A percentile compares a stretch with the other conserved stretches of the same genome.
Evolutionary conservation across 139 green algal species (phyloP).

Genomic region (Chlorella sp.): DNA sequence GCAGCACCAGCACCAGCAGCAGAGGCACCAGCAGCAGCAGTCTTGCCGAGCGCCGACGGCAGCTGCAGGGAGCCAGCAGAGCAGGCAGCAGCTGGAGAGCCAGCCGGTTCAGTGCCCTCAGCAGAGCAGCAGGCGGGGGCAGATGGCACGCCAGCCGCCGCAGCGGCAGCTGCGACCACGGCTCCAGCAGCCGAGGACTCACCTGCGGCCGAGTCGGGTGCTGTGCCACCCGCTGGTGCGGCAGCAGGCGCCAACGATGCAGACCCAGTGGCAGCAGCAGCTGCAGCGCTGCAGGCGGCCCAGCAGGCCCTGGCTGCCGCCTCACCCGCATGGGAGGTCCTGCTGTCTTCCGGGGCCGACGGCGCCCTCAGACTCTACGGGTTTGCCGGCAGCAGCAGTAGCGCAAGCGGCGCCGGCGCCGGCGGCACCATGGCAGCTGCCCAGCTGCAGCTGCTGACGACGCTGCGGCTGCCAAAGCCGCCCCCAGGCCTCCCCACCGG

Average conservation of each 20-base stretch:
- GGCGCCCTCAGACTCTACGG: neutral
- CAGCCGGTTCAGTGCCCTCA: neutral
- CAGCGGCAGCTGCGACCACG: neutral
- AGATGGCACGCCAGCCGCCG: neutral
- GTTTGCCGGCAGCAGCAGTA: neutral
- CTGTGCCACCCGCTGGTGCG: neutral
- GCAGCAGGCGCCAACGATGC: too few species aligned
- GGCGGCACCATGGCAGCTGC: too few species aligned
- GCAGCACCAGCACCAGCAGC: neutral
- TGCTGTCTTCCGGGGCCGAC: slow-evolving; percentile 11
- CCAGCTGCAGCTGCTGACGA: slow-evolving; percentile 9
- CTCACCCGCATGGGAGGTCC: slow-evolving; percentile 22
- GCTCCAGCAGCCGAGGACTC: neutral
- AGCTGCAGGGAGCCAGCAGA: neutral
- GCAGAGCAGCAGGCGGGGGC: neutral
- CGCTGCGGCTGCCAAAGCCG: slow-evolving; percentile 20
- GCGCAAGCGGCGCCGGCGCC: neutral
- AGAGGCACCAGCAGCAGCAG: neutral
- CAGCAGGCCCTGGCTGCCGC: neutral
- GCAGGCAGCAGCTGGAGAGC: neutral
- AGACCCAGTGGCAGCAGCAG: neutral
- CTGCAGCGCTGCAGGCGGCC: neutral
- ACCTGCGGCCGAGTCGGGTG: neutral
- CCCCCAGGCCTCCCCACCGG: neutral
- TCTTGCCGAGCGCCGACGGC: neutral